These are phyloP conservation scores for Austropuccinia psidii DNA, from an alignment of 1,284 basidiomycete species.

Conservation along the genomic window DNA sequence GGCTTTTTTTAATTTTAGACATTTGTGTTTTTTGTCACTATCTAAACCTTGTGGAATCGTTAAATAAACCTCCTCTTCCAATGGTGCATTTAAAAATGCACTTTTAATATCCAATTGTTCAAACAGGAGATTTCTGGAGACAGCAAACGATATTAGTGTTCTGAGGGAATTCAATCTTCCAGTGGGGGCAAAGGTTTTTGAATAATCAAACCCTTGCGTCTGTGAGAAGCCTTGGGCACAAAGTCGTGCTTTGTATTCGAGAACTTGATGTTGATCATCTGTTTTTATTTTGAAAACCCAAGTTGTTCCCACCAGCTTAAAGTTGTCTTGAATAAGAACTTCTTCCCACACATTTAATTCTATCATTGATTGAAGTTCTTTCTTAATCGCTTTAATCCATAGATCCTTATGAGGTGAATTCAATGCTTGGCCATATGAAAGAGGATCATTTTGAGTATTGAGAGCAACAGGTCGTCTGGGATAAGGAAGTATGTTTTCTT, in stretches of 20 bases:
- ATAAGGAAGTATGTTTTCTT: no score
- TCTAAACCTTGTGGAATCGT: neutral
- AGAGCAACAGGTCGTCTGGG: no score
- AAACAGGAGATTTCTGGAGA: neutral
- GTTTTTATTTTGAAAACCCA: slow-evolving; percentile 17
- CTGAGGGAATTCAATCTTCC: neutral
- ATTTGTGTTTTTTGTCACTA: neutral
- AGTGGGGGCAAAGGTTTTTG: neutral
- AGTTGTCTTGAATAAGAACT: no score
- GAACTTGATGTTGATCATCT: neutral
- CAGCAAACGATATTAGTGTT: neutral
- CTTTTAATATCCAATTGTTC: neutral
- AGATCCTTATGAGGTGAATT: no score
- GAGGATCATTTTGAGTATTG: no score
- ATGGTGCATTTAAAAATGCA: neutral
- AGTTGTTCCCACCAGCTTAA: no score
- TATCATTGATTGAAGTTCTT: no score
- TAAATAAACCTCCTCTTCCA: neutral
- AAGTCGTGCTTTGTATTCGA: neutral
- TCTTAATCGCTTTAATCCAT: no score
- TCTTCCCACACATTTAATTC: no score
- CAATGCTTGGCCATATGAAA: no score
- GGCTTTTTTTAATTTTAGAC: neutral
- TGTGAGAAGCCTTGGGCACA: neutral
- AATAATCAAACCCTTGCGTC: neutral